Percentiles rank a stretch among this genome's conserved stretches.
These are phyloP conservation scores for Dendrobium catenatum DNA, from an alignment of 106 monocot genomes.

Conservation along the genomic window DNA sequence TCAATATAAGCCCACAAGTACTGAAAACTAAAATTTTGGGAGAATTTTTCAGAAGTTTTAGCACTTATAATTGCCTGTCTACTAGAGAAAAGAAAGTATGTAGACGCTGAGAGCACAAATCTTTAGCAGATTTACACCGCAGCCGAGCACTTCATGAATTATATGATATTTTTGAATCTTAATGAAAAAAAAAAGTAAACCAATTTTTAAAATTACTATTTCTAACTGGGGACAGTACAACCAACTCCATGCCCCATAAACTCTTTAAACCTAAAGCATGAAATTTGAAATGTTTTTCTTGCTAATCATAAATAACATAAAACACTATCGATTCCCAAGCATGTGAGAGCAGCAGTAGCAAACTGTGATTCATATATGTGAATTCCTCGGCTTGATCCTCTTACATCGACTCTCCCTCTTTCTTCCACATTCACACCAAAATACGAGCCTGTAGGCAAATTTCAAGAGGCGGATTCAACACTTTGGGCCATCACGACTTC, in stretches of 20 bases:
- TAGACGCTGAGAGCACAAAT: background rate
- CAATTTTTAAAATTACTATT: background rate
- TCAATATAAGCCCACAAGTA: background rate
- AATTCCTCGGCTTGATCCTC: background rate
- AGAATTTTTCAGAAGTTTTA: background rate
- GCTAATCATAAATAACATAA: background rate
- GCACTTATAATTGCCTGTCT: background rate
- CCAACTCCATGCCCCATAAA: background rate
- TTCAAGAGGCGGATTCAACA: background rate
- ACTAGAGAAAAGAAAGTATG: background rate
- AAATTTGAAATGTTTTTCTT: background rate
- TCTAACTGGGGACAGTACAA: background rate
- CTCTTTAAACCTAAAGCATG: background rate
- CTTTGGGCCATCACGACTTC: background rate
- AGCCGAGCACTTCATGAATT: background rate
- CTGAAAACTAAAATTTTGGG: background rate
- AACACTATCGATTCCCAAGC: background rate
- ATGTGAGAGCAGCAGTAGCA: background rate
- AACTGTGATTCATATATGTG: background rate
- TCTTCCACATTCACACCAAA: background rate
- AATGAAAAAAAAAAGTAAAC: background rate
- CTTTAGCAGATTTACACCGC: background rate
- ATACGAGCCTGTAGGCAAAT: background rate
- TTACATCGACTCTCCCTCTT: background rate
- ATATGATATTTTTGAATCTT: background rate